These are phyloP conservation scores for Aspergillus tubingensis DNA, from an alignment of 2,329 filamentous ascomycete species.

Conservation along the genomic window DNA sequence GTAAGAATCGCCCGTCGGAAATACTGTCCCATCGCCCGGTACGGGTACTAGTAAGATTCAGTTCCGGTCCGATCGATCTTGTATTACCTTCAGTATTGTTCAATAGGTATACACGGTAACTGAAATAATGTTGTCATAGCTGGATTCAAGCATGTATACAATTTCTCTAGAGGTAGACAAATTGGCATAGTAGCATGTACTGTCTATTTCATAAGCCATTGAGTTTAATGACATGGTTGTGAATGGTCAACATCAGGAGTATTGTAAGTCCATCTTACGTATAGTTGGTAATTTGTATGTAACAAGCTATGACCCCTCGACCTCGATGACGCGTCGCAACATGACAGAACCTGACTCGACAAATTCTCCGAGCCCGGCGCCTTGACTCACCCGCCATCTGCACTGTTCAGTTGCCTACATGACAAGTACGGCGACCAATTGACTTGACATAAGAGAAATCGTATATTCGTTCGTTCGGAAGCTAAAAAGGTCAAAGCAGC, in stretches of 20 bases:
- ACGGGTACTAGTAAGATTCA: not conserved
- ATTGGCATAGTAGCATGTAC: too few species aligned
- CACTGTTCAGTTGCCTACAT: not conserved
- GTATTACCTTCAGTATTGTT: not conserved
- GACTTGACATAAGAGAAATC: too few species aligned
- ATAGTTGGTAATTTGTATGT: not conserved
- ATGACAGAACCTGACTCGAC: not conserved
- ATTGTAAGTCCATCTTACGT: not conserved
- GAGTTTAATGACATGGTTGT: too few species aligned
- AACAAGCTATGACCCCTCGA: not conserved
- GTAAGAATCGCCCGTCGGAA: not conserved
- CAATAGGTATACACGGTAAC: not conserved
- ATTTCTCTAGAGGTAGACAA: too few species aligned
- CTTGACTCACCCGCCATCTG: not conserved
- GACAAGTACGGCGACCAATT: not conserved
- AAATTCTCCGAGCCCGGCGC: not conserved
- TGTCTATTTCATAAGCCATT: too few species aligned
- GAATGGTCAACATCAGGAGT: not conserved
- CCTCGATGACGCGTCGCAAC: conserved; percentile 1
- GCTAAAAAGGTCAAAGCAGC: not conserved
- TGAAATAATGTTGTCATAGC: not conserved
- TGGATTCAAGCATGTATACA: not conserved
- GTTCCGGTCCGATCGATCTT: not conserved
- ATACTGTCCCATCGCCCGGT: not conserved
- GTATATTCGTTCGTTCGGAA: too few species aligned